Evolutionary conservation across 1,139 yeast genomes (phyloP).

Genomic region (Suhomyces kunorum): DNA sequence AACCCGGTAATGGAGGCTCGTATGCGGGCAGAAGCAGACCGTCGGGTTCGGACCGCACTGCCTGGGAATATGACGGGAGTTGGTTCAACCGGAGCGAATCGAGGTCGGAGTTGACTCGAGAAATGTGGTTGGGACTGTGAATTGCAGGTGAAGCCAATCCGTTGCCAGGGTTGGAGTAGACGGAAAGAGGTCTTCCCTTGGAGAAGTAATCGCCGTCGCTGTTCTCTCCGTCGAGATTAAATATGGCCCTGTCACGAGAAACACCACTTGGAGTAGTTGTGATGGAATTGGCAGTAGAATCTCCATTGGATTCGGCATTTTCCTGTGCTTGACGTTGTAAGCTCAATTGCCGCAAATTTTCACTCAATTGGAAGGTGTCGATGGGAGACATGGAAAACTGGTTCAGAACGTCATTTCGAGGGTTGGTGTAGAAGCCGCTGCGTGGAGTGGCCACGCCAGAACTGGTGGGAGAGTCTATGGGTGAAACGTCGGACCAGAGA

Average conservation of each 20-base stretch:
- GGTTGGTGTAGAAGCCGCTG: slow-evolving; percentile 5
- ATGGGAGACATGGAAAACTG: slow-evolving; percentile 45
- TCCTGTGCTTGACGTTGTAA: slow-evolving; percentile 49
- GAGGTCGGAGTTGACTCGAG: slow-evolving; percentile 56
- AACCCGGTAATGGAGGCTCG: slow-evolving; percentile 54
- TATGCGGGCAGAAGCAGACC: slow-evolving; percentile 66
- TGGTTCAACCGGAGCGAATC: slow-evolving; percentile 44
- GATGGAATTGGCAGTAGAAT: no score
- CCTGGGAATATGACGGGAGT: slow-evolving; percentile 85
- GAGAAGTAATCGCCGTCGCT: slow-evolving; percentile 25
- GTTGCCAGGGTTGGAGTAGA: not conserved
- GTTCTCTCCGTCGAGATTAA: slow-evolving; percentile 21
- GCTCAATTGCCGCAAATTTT: slow-evolving; percentile 55
- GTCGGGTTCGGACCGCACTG: slow-evolving; percentile 53
- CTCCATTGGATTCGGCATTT: slow-evolving; percentile 12
- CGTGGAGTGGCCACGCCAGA: slow-evolving; percentile 58
- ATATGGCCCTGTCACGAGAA: slow-evolving; percentile 37
- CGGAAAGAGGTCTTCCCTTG: slow-evolving; percentile 16
- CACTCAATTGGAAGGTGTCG: slow-evolving; percentile 48
- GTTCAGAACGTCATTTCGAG: slow-evolving; percentile 20
- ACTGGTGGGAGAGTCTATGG: slow-evolving; percentile 54
- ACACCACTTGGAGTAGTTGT: slow-evolving; percentile 5
- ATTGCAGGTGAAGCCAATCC: slow-evolving; percentile 34
- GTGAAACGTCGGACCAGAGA: slow-evolving; percentile 71
- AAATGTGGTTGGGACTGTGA: slow-evolving; percentile 56